A percentile compares a stretch with the other conserved stretches of the same genome.
These are phyloP conservation scores for Penicillium griseofulvum DNA, from an alignment of 2,329 filamentous ascomycete species.

Conservation along the genomic window DNA sequence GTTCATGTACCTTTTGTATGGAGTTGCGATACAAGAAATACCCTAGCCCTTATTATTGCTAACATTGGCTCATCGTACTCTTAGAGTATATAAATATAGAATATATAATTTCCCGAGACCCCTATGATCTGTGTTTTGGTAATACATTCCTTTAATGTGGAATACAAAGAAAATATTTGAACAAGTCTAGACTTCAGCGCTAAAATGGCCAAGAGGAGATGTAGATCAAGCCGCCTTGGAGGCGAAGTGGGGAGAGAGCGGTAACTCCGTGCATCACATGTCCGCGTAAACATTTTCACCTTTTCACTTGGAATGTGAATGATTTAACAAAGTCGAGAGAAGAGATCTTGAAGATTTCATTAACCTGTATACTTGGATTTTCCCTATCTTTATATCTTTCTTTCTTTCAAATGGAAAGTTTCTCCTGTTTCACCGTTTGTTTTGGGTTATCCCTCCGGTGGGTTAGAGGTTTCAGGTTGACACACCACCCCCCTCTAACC, in stretches of 20 bases:
- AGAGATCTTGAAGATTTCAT: not conserved
- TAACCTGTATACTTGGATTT: not conserved
- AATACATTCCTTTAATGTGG: not conserved
- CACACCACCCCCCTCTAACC: not conserved
- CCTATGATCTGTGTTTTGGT: not conserved
- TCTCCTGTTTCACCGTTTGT: slow-evolving; percentile 4
- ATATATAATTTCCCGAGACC: not conserved
- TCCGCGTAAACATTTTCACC: not conserved
- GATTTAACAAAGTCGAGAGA: not conserved
- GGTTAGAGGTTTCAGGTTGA: slow-evolving; percentile 7
- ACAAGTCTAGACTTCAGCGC: not conserved
- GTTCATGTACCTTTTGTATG: not conserved
- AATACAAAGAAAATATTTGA: too few species aligned
- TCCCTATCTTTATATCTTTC: not conserved
- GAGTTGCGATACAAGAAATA: not conserved
- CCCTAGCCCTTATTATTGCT: not conserved
- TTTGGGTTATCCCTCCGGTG: not conserved
- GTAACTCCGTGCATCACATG: not conserved
- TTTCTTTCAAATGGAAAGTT: not conserved
- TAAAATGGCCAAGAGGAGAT: not conserved
- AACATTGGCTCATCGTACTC: not conserved
- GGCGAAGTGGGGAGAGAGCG: not conserved
- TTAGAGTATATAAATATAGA: not conserved
- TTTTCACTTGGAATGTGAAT: not conserved
- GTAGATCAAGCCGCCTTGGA: too few species aligned